Conservation (phyloP, 73 alveolate species). For the Paramecium sonneborni region DNA sequence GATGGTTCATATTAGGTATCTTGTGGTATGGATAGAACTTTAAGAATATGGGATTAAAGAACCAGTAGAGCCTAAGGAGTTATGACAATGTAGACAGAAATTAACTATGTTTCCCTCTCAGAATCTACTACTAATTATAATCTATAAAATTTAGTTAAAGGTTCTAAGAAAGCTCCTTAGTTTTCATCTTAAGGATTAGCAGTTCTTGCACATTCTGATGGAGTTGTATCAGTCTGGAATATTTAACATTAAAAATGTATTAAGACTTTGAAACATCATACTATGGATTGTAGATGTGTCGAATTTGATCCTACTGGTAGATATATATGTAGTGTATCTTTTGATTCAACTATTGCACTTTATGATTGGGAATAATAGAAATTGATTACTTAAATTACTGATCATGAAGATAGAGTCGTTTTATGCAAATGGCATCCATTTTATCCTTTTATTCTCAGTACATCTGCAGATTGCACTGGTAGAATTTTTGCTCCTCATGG, state of each 20-base stretch:
- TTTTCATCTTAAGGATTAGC: slow-evolving; percentile 41
- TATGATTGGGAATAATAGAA: slow-evolving; percentile 55
- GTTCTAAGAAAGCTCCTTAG: slow-evolving; percentile 19
- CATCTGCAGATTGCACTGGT: slow-evolving; percentile 89
- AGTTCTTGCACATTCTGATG: slow-evolving; percentile 74
- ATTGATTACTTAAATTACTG: slow-evolving; percentile 51
- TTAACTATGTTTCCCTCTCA: slow-evolving; percentile 78
- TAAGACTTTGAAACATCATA: slow-evolving; percentile 52
- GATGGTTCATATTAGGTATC: slow-evolving; percentile 92
- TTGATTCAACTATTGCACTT: slow-evolving; percentile 63
- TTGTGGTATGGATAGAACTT: slow-evolving; percentile 93
- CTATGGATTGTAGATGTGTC: slow-evolving; percentile 74
- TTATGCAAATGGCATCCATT: slow-evolving; percentile 87
- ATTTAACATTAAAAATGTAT: slow-evolving; percentile 50
- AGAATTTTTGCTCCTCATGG: slow-evolving; percentile 74
- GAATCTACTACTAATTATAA: slow-evolving; percentile 17
- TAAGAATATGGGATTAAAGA: slow-evolving; percentile 96
- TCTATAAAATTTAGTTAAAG: slow-evolving; percentile 27
- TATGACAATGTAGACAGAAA: slow-evolving; percentile 68
- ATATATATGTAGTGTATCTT: slow-evolving; percentile 67
- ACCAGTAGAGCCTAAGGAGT: slow-evolving; percentile 69
- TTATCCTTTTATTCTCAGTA: slow-evolving; percentile 81
- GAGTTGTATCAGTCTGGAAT: slow-evolving; percentile 72
- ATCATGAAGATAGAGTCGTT: slow-evolving; percentile 70
- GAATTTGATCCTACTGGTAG: slow-evolving; percentile 72